A percentile compares a stretch with the other conserved stretches of the same genome.
Evolutionary conservation across 805 yeast genomes (phyloP).

Genomic region (Candida methanosorbosa): DNA sequence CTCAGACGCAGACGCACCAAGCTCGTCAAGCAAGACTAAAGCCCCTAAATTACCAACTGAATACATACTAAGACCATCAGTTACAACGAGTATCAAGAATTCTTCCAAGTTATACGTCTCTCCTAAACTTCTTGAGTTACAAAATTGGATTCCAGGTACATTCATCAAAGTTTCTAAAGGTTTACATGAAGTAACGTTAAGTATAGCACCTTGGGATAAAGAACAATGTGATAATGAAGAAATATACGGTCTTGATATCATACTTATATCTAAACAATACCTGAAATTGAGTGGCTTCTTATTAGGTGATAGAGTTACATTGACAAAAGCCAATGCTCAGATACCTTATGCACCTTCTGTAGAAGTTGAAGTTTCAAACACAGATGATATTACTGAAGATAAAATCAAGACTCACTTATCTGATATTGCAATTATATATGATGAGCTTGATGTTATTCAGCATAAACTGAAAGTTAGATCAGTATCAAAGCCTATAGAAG

Average conservation of each 20-base stretch:
- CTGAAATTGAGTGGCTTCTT: conserved; percentile 13
- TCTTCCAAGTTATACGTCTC: conserved; percentile 17
- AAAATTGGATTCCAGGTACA: conserved; percentile 15
- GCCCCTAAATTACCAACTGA: conserved; percentile 17
- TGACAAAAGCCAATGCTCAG: conserved; percentile 25
- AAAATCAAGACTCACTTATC: conserved; percentile 33
- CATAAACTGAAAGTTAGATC: conserved; percentile 18
- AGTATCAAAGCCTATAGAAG: conserved; percentile 7
- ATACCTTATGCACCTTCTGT: conserved; percentile 16
- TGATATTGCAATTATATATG: conserved; percentile 53
- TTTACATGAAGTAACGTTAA: conserved; percentile 9
- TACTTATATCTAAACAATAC: conserved; percentile 14
- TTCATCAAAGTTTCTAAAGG: conserved; percentile 20
- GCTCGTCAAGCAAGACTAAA: conserved; percentile 6
- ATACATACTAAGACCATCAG: conserved; percentile 20
- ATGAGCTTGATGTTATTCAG: conserved; percentile 27
- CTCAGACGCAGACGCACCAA: conserved; percentile 1
- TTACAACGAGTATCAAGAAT: conserved; percentile 3
- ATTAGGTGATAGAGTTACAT: conserved; percentile 25
- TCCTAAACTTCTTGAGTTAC: conserved; percentile 9
- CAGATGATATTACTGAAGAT: conserved; percentile 13
- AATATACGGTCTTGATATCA: conserved; percentile 14
- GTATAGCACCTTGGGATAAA: conserved; percentile 15
- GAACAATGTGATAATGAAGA: conserved; percentile 15
- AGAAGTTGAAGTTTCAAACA: conserved; percentile 4